phyloP scores from a whole-genome alignment of 352 stramenopile genomes.

The Phytophthora parvispora region DNA sequence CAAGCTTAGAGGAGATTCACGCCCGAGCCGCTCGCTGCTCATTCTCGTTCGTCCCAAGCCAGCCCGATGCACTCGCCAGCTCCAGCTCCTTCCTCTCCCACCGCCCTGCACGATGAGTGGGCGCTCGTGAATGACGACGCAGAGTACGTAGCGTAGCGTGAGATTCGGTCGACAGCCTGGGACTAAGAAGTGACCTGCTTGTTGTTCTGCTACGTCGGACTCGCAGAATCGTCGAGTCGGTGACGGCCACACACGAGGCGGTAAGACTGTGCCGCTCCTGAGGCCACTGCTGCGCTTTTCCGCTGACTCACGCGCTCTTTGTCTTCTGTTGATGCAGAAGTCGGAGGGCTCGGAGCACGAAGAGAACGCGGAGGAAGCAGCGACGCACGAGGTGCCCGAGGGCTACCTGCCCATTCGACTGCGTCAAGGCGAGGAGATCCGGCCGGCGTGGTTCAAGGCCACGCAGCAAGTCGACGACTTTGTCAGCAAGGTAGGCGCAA shows the following conservation, averaged over 20 bases:
- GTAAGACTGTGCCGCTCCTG: slow-evolving; percentile 2
- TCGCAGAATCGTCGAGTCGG: slow-evolving; percentile 54
- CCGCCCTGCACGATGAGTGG: slow-evolving; percentile 67
- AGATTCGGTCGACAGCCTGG: background rate
- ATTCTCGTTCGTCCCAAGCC: background rate
- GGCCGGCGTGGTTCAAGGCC: slow-evolving; percentile 67
- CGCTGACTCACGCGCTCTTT: background rate
- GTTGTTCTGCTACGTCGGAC: slow-evolving; percentile 17
- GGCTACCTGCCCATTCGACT: slow-evolving; percentile 68
- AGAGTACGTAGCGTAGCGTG: slow-evolving; percentile 49
- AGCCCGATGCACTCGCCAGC: slow-evolving; percentile 28
- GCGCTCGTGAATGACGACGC: slow-evolving; percentile 74
- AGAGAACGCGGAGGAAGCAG: slow-evolving; percentile 3
- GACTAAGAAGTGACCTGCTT: slow-evolving; percentile 13
- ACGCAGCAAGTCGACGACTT: slow-evolving; percentile 79
- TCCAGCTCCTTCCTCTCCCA: slow-evolving; percentile 25
- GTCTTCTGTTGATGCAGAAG: slow-evolving; percentile 16
- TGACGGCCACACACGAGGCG: slow-evolving; percentile 30
- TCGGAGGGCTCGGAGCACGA: slow-evolving; percentile 15
- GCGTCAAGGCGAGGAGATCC: slow-evolving; percentile 65
- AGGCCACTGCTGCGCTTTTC: background rate
- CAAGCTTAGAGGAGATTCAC: slow-evolving; percentile 8
- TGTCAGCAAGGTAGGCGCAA: slow-evolving; percentile 36
- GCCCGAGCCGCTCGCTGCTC: background rate
- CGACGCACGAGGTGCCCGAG: slow-evolving; percentile 40